Base-by-base conservation (phyloP, 805 yeast species). In the Nakazawaea ishiwadae region DNA sequence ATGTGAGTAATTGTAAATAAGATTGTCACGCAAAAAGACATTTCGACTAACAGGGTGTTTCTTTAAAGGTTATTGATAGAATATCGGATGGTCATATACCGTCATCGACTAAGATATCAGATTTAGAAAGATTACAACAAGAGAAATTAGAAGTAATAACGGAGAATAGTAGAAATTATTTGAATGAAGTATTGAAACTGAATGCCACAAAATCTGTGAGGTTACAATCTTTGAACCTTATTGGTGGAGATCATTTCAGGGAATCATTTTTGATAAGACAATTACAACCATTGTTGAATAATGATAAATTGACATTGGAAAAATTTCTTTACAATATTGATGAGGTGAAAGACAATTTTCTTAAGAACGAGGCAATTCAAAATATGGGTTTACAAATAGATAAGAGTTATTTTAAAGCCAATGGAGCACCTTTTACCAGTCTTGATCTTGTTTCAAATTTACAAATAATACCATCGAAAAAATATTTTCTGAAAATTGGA, bases 401-500 rank as follows among this genome's bases (percentile, higher is more conserved):
- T 6, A 42, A 56, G 4, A 44, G 48, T 15, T 33, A 46, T 29
- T 37, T 36, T 30, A 44, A 44, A 7, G 45, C 54, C 1, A n/a
- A n/a, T n/a, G 47, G 52, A 2, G 38, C 48, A 1, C 48, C 57
- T 2, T 32, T 36, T 12, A 52, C 52, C 31, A 53, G 57, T 4
- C 35, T 60, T 6, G 57, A 63, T 17, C 31, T 62, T 5, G 43
- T 55, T 4, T 48, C 63, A 1, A 53, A 51, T 38, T 37, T 63
- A 33, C 50, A 53, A n/a, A 20, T 63, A 5, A 43, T 69, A 4
- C 90, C 91, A 0, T 74, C 74, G 4, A 87, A 87, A 51, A 73
- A 75, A 49, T 84, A 89, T 51, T 72, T 75, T 45, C 90, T 95
- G 40, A 85, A 84, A 52, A 86, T 97, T 1, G 99, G 99, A 4